A percentile compares a stretch with the other conserved stretches of the same genome.
Evolutionary conservation across 345 rosid genomes (phyloP).

Genomic region (Schrenkiella parvula): DNA sequence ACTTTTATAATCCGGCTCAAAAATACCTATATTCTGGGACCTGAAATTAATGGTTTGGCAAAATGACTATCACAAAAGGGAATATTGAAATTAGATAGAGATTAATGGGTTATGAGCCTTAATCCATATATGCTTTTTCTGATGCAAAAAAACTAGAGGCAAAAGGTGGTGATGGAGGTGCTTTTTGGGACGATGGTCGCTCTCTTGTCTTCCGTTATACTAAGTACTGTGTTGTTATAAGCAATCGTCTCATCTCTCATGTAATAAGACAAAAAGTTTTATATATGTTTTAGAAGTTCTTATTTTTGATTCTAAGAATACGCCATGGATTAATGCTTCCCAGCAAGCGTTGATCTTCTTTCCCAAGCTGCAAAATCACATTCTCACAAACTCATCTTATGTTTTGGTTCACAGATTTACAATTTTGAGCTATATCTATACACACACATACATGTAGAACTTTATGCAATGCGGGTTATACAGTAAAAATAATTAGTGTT

Average conservation of each 20-base stretch:
- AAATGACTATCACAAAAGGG: no score
- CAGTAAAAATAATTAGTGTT: constrained; percentile 1
- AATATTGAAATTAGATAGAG: no score
- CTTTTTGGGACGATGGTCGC: neutral
- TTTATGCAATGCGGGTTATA: neutral
- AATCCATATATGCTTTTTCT: no score
- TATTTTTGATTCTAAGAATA: no score
- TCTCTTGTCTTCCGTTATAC: neutral
- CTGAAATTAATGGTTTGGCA: no score
- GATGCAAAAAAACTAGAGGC: neutral
- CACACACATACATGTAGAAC: neutral
- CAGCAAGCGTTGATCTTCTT: neutral
- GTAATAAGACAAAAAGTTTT: neutral
- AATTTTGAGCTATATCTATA: constrained; percentile 8
- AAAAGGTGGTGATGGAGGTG: neutral
- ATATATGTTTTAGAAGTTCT: no score
- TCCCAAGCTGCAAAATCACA: neutral
- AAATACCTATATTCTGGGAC: no score
- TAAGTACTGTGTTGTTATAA: neutral
- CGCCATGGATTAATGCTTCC: no score
- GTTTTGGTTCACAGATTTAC: constrained; percentile 22
- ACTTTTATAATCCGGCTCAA: no score
- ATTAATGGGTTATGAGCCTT: no score
- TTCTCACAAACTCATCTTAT: neutral
- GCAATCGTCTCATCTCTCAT: neutral